Conservation (phyloP, 139 green algal genomes). For the Chlorella vulgaris region DNA sequence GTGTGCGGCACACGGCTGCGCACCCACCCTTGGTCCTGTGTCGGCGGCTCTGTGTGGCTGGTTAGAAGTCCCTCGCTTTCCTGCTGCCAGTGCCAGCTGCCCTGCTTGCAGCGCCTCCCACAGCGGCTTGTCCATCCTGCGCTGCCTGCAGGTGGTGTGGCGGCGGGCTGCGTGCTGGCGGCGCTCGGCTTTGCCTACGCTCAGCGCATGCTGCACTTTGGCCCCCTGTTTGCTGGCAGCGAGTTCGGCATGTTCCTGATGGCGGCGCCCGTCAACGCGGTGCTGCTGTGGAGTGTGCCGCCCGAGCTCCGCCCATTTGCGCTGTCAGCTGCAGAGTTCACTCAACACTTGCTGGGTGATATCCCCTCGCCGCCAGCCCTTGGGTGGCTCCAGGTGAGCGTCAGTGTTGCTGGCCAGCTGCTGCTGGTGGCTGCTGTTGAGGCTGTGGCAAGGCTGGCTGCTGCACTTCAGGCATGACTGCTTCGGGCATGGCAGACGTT, state of each 20-base stretch:
- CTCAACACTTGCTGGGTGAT: constrained; percentile 90
- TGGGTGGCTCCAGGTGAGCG: constrained; percentile 66
- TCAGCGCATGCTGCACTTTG: not conserved
- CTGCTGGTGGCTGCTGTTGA: too few species aligned
- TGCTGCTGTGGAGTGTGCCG: constrained; percentile 83
- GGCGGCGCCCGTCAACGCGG: constrained; percentile 73
- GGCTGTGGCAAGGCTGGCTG: too few species aligned
- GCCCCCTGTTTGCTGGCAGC: not conserved
- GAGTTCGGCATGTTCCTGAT: constrained; percentile 6
- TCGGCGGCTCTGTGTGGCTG: not conserved
- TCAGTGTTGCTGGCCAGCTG: not conserved
- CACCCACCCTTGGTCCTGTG: not conserved
- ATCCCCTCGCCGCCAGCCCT: constrained; percentile 88
- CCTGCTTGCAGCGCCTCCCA: too few species aligned
- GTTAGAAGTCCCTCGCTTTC: not conserved
- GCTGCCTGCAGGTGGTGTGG: constrained; percentile 3
- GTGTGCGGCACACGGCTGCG: not conserved
- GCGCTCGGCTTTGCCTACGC: constrained; percentile 2
- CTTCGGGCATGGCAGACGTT: too few species aligned
- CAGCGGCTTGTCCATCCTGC: too few species aligned
- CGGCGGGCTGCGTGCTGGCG: not conserved
- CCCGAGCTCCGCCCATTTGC: constrained; percentile 74
- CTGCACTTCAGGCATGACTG: too few species aligned
- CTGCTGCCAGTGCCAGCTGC: not conserved
- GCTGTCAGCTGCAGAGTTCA: constrained; percentile 73